These are phyloP conservation scores for Quercus parvula DNA, from an alignment of 306 rosid species.

Conservation along the genomic window DNA sequence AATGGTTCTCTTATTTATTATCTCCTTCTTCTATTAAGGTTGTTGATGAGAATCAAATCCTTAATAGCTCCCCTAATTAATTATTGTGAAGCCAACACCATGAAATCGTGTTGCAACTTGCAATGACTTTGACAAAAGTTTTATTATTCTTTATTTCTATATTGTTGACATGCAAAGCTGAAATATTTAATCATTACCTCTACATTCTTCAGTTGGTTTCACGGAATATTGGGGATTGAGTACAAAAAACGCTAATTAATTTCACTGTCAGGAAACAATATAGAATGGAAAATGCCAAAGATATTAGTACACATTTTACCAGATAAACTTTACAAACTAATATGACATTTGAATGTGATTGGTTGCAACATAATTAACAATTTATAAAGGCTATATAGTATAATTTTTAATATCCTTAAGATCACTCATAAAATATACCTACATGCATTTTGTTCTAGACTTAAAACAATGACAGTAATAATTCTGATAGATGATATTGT, in stretches of 20 bases:
- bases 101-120: neutral
- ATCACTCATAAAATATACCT: no score
- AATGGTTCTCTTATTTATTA: no score
- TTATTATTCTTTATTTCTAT: neutral
- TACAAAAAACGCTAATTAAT: constrained; percentile 11
- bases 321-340: no score
- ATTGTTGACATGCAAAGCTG: neutral
- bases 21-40: neutral
- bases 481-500: neutral
- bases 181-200: neutral
- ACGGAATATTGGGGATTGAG: constrained; percentile 16
- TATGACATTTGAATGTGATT: no score
- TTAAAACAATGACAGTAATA: neutral
- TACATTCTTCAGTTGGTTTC: constrained; percentile 12
- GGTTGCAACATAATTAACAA: no score
- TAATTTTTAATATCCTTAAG: no score
- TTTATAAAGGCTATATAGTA: no score
- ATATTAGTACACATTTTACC: no score
- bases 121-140: neutral
- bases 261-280: neutral
- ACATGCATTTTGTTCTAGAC: neutral
- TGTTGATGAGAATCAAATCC: neutral
- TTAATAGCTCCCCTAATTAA: constrained; percentile 18
- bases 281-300: no score
- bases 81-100: neutral